Evolutionary conservation across 208 protist species (phyloP), one percentile per base, ranked within the genome.

Genomic region (Acanthamoeba triangularis): DNA sequence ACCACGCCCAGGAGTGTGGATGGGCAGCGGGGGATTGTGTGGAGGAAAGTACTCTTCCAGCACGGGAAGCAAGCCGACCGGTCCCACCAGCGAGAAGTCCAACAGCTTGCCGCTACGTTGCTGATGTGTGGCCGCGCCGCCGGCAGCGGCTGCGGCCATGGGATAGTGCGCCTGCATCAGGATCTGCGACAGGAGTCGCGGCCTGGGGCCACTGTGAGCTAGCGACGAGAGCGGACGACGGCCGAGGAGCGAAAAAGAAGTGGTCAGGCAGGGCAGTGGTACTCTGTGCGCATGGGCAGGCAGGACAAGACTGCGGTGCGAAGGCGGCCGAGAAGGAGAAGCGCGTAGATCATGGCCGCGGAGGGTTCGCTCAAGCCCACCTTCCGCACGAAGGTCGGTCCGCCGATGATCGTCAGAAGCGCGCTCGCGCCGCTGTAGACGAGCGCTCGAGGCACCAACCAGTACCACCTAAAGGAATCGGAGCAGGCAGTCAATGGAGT

Each of bases 101-200:
- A 72, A 28, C 65, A 72, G 65, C 52, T 56, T 56, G 52, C 14
- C 52, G 65, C 65, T 10, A 72, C 65, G 30, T n/a, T 35, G 65
- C 52, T 56, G 52, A 56, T 13, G 2, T 11, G 52, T 18, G 52
- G 14, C 1, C 14, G 52, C 52, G 52, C 10, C 52, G 52, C 52
- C 16, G 52, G 52, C 41, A 44, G 41, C 16, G 52, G 52, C 52
- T 18, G 16, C 10, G 52, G 52, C 52, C 69, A 78, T 37, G 11
- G 69, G 69, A 25, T 78, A 78, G 37, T 78, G 69, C 11, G 69
- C 69, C 33, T 49, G 37, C 69, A 78, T 78, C 23, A 78, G 69
- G 16, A 78, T 78, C 69, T 78, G 1, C 28, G 69, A 78, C 0
- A 78, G 69, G 5, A 10, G 69, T 1, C 37, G 28, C 16, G 69